These are phyloP conservation scores for Globisporangium emineosum DNA, from an alignment of 352 stramenopile genomes.

Conservation along the genomic window DNA sequence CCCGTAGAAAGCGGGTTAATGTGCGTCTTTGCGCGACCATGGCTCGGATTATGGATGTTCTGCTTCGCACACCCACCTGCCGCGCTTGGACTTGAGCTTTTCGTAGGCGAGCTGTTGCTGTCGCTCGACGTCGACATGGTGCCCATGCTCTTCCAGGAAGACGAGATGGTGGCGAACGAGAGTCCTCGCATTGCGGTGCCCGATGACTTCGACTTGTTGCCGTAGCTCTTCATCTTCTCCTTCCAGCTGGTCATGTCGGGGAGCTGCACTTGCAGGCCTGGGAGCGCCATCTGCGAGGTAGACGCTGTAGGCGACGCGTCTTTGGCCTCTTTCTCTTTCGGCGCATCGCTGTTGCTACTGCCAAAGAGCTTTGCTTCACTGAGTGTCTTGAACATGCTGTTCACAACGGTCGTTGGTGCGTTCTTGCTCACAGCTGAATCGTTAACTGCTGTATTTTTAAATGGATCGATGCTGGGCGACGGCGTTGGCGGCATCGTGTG, in stretches of 20 bases:
- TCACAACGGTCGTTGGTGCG: constrained; percentile 20
- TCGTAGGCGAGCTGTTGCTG: constrained; percentile 8
- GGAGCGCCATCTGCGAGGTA: constrained; percentile 16
- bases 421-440: not conserved
- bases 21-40: constrained; percentile 12
- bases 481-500: constrained; percentile 25
- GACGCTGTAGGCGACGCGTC: constrained; percentile 17
- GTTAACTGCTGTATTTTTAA: not conserved
- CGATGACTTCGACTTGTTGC: constrained; percentile 19
- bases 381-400: constrained; percentile 36
- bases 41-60: constrained; percentile 51
- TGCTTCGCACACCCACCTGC: constrained; percentile 27
- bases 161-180: constrained; percentile 38
- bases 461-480: constrained; percentile 22
- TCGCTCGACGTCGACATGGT: constrained; percentile 15
- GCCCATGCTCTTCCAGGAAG: constrained; percentile 45
- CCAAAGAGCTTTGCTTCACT: constrained; percentile 28
- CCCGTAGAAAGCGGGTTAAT: constrained; percentile 31
- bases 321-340: not conserved
- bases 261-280: constrained; percentile 21
- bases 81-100: constrained; percentile 9
- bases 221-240: constrained; percentile 43
- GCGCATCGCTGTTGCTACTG: not conserved
- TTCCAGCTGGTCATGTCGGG: constrained; percentile 44
- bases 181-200: constrained; percentile 37